These are phyloP conservation scores for Akanthomyces dipterigenus DNA, from an alignment of 2,329 filamentous ascomycete species.

Conservation along the genomic window DNA sequence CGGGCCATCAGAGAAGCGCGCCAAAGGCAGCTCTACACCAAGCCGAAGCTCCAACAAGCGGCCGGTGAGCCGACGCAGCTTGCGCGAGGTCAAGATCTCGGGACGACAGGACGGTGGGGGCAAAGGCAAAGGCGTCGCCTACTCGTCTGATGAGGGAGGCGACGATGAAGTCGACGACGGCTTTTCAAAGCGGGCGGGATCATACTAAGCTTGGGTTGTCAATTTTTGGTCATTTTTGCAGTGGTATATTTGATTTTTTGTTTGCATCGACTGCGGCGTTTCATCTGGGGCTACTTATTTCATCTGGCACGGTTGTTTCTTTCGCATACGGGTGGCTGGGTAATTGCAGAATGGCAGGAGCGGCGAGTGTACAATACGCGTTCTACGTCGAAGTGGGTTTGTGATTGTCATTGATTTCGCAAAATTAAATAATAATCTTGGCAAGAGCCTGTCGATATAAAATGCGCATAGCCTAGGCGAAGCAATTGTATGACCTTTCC, in stretches of 20 bases:
- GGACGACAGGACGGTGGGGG: constrained; percentile 30
- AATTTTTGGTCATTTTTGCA: background rate
- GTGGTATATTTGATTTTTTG: background rate
- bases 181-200: constrained; percentile 32
- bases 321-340: background rate
- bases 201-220: constrained; percentile 26
- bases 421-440: background rate
- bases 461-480: background rate
- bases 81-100: constrained; percentile 30
- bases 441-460: background rate
- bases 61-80: constrained; percentile 33
- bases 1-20: constrained; percentile 28
- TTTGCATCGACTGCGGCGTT: background rate
- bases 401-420: background rate
- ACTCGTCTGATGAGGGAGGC: constrained; percentile 30
- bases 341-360: background rate
- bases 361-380: background rate
- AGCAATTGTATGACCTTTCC: background rate
- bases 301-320: background rate
- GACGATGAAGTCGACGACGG: constrained; percentile 24
- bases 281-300: background rate
- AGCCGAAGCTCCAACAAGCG: constrained; percentile 24
- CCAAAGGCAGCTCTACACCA: constrained; percentile 19
- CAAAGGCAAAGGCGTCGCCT: constrained; percentile 42
- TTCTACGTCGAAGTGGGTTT: background rate